Base-by-base conservation (phyloP, 257 asterid genomes). In the Plectranthus barbatus region DNA sequence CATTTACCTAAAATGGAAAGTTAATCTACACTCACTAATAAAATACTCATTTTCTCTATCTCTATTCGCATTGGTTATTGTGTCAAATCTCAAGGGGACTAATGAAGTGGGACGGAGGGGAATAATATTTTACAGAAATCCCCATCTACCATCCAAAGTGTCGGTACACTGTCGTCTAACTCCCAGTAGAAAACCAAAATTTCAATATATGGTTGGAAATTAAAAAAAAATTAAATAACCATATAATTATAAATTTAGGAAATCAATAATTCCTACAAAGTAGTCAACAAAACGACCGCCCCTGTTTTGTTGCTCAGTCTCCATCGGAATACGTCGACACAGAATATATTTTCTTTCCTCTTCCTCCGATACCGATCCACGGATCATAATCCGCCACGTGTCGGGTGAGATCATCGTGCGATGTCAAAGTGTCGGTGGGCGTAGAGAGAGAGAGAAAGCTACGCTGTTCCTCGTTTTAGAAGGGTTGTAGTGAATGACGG, bases 381-480 rank as follows among this genome's bases (percentile, higher is more conserved):
- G 72, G 48, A 1, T 33, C 0, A 0, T 0, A 8, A 15, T 0
- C 2, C 1, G 66, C 66, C 83, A 80, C 81, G 80, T 74, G 64
- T 21, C 39, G 17, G 9, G 3, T 9, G 8, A 4, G 33, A 2
- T 55, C 31, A 81, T 80, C 84, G 0, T 56, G 68, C 76, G 86
- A 61, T 49, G 33, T 45, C 50, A 67, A 73, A 66, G 79, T 82
- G 88, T 82, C 92, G 86, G 86, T 84, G 84, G 78, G 40, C 34
- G 50, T 53, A 56, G 29, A 41, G 58, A 61, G 60, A 56, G 73
- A 49, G 46, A 60, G 13, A 12, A 12, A n/a, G n/a, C 42, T 21
- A n/a, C 1, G 10, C 10, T 18, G 55, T 18, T 40, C 9, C 54
- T 13, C 54, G 9, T 52, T 42, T 41, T n/a, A 39, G 39, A 64